Evolutionary conservation across 345 rosid species (phyloP).

Genomic region (Raphanus raphanistrum): DNA sequence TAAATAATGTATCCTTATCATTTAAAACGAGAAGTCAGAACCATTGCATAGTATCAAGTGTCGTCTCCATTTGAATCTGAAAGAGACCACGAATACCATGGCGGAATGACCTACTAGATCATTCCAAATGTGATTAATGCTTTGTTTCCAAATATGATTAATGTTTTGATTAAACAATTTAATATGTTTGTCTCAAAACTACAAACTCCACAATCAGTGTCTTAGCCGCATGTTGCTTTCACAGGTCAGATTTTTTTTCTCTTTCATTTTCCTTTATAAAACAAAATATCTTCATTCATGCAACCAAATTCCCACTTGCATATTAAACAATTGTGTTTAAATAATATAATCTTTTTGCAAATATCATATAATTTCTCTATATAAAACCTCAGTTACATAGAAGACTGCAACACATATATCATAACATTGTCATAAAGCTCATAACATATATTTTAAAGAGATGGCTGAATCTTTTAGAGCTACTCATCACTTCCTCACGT

Average conservation of each 20-base stretch:
- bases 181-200: neutral
- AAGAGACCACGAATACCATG: neutral
- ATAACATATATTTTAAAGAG: neutral
- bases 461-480: neutral
- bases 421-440: neutral
- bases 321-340: neutral
- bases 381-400: neutral
- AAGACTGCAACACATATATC: neutral
- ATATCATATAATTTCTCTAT: neutral
- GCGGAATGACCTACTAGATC: neutral
- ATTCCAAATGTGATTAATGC: neutral
- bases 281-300: neutral
- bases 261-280: neutral
- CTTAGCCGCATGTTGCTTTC: neutral
- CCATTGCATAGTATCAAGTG: neutral
- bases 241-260: neutral
- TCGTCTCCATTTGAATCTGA: neutral
- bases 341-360: neutral
- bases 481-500: neutral
- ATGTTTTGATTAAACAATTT: neutral
- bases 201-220: neutral
- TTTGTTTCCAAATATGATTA: neutral
- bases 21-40: neutral
- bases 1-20: neutral
- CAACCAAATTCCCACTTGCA: conserved; percentile 1